These are phyloP conservation scores for Phyllosticta citribraziliensis DNA, from an alignment of 2,329 filamentous ascomycete species.

Conservation along the genomic window DNA sequence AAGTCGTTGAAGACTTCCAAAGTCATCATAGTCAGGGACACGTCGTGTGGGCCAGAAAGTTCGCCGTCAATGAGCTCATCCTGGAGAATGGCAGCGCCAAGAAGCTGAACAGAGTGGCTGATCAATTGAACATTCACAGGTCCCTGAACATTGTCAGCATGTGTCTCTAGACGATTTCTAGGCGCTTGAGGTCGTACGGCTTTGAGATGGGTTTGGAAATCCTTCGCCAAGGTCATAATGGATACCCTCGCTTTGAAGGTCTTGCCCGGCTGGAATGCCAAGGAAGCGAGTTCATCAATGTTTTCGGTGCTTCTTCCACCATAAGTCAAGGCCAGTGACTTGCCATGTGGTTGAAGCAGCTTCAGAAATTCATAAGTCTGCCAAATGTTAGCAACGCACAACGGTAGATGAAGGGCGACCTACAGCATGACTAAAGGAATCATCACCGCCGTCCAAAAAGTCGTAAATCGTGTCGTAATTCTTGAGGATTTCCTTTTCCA, in stretches of 20 bases:
- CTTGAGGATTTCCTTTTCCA: conserved; percentile 70
- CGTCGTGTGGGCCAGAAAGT: conserved; percentile 15
- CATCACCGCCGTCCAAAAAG: conserved; percentile 60
- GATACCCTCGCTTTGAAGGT: conserved; percentile 25
- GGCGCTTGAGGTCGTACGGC: conserved; percentile 15
- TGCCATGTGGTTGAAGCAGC: conserved; percentile 21
- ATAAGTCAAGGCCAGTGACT: conserved; percentile 14
- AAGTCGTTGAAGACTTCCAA: conserved; percentile 23
- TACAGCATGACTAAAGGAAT: conserved; percentile 31
- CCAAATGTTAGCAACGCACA: conserved; percentile 6
- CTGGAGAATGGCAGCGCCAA: conserved; percentile 23
- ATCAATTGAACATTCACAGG: conserved; percentile 23
- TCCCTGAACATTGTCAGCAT: conserved; percentile 15
- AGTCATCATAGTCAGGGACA: conserved; percentile 21
- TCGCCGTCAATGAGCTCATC: conserved; percentile 17
- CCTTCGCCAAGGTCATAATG: conserved; percentile 1
- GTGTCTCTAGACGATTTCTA: background rate
- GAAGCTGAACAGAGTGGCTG: conserved; percentile 21
- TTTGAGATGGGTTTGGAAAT: conserved; percentile 22
- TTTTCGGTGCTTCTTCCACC: background rate
- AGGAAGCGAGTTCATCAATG: conserved; percentile 7
- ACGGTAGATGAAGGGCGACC: conserved; percentile 1
- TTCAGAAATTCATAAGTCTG: conserved; percentile 27
- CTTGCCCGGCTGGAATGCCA: conserved; percentile 25
- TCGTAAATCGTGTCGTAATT: conserved; percentile 80